Evolutionary conservation across 257 asterid species (phyloP), one percentile per base, ranked within the genome.

Genomic region (Sherardia arvensis): DNA sequence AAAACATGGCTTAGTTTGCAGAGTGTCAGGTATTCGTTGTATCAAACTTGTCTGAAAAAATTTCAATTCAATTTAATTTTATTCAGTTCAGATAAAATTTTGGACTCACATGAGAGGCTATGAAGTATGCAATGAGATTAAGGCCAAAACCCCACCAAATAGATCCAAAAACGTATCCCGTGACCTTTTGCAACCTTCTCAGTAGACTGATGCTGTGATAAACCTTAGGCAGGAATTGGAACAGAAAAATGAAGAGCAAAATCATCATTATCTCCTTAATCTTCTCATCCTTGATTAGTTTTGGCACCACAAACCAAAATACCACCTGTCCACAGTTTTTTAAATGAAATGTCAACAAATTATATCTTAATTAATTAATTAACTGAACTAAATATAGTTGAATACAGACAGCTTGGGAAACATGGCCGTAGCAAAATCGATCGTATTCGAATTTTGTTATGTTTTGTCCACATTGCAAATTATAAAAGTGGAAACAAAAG

Each of bases 81-180:
- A n/a, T 36, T 36, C 14, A 10, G 3, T 36, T 36, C 3, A 9
- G 1, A 2, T 10, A 34, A 36, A 4, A 8, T 10, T 15, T n/a
- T n/a, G 6, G 22, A 72, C 89, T 75, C 82, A 92, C 99, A 60
- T 92, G 97, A 64, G 99, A 92, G 29, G 99, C 99, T 1, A 92
- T 87, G 86, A 89, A 89, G 72, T 89, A 92, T 27, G 99, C 99
- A 1, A 92, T 81, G 76, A 92, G 95, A 67, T 92, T 92, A 48
- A 92, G 97, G 81, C 78, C 86, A 67, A 93, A 87, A 18, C 99
- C 99, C 99, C 99, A 93, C 99, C 99, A 93, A 3, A 93, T 83
- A 43, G 97, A 85, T 63, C 99, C 99, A 60, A 93, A 93, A 25
- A 90, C 77, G 61, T 90, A 93, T 18, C 99, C 99, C 0, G 99